Base-by-base conservation (phyloP, 2,329 filamentous ascomycete species). In the Hypoxylon sp. region DNA sequence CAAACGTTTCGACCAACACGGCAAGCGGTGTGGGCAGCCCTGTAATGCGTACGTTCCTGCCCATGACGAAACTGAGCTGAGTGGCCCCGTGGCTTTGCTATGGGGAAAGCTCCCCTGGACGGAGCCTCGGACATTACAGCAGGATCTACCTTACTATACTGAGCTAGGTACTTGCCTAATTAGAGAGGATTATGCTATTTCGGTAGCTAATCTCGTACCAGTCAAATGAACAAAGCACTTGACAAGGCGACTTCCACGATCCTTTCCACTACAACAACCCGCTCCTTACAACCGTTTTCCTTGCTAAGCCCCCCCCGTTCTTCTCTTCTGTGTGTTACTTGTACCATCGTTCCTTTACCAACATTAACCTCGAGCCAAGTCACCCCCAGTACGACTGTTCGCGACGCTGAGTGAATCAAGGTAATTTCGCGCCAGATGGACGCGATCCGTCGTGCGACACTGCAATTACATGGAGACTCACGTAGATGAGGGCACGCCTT, bases 401-500 rank as follows among this genome's bases (percentile, higher is more conserved):
- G 56, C 53, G 54, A 24, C 17, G 7, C n/a, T 57, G 56, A 59
- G 66, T 54, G 50, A 67, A 67, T 59, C 63, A 61, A 31, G 27
- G 37, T 44, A 59, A 48, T 55, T 63, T 71, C 66, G 74, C 73
- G 74, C 73, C 75, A 75, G 73, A 76, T 77, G 76, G 76, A 73
- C 65, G 73, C 72, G 73, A 73, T 68, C 71, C 71, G 59, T 75
- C 67, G 73, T 74, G 70, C 67, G 62, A 74, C 72, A 72, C 55
- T 47, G 62, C 72, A 72, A 75, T 74, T 75, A 74, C 75, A 78
- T 78, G 76, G 76, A 78, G 75, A 76, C 75, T 73, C 74, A 77
- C 73, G 71, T 78, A 69, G 75, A 78, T 72, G 75, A 78, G 73
- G 76, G 75, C 57, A 76, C 76, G 75, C 76, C 76, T 75, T 71